Base-by-base conservation (phyloP, 495 filamentous ascomycete genomes). In the Aspergillus indologenus region DNA sequence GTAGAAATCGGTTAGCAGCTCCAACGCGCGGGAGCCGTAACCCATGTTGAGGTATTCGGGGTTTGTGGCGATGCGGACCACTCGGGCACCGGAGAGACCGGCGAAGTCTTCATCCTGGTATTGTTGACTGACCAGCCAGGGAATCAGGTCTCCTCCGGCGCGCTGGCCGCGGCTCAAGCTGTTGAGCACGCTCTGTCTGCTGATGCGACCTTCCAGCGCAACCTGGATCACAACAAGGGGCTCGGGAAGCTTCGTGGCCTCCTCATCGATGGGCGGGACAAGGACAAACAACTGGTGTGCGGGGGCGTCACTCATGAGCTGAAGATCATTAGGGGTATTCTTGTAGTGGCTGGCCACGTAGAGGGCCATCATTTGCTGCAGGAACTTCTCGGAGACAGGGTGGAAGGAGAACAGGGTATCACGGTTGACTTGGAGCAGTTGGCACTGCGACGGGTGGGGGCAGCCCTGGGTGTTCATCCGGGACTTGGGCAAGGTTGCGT, bases 321-420 rank as follows among this genome's bases (percentile, higher is more conserved):
- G 95, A 24, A 99, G 81, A 67, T 99, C 95, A 65, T 99, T 96
- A 4, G 95, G 95, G 1, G 92, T 91, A 73, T 99, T 99, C 73
- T 98, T 98, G 78, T 99, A 97, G 69, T 97, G 92, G 68, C 89
- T 93, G 18, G 95, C 92, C n/a, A 98, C 94, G 65, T 97, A 98
- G 1, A 99, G 83, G 11, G 92, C 90, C 74, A 99, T 92, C 91
- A 98, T 96, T 61, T 96, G 90, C 68, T 98, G 95, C 48, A 99
- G 79, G 75, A 99, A 98, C 70, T 91, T 94, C 66, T 99, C 95
- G 8, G 93, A 96, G 9, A 98, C 91, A 12, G 92, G 91, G 63
- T 99, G 93, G 77, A 96, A 98, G 7, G 92, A 96, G 77, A 98
- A 99, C 8, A 99, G 83, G 12, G 93, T 98, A 72, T 99, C 95